phyloP scores from a whole-genome alignment of 2,329 filamentous ascomycete genomes.

The Sporothrix curviconia region DNA sequence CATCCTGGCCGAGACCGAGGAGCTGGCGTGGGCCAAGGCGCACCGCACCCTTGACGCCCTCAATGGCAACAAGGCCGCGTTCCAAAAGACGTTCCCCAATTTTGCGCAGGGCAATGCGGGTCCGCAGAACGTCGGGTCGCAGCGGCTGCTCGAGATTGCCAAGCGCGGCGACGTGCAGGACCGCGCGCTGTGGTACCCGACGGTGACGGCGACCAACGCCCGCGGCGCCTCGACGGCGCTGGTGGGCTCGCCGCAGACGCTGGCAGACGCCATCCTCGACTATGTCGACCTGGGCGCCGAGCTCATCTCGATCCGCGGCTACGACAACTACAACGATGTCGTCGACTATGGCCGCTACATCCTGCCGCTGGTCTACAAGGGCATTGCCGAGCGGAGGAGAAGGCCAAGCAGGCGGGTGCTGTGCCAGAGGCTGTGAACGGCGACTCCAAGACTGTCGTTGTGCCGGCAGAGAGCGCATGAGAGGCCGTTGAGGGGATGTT shows the following conservation, averaged over 20 bases:
- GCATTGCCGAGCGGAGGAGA: slow-evolving; percentile 23
- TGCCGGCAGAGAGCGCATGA: background rate
- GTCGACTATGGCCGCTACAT: slow-evolving; percentile 54
- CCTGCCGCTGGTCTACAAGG: slow-evolving; percentile 42
- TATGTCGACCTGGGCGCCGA: slow-evolving; percentile 48
- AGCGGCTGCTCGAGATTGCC: slow-evolving; percentile 53
- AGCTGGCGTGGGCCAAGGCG: slow-evolving; percentile 56
- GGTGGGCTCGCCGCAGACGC: slow-evolving; percentile 47
- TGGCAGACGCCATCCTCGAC: slow-evolving; percentile 48
- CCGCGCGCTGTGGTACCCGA: slow-evolving; percentile 57
- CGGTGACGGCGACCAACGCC: slow-evolving; percentile 54
- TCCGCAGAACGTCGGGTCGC: slow-evolving; percentile 54
- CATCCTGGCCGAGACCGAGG: slow-evolving; percentile 54
- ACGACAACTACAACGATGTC: slow-evolving; percentile 54
- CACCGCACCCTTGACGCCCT: slow-evolving; percentile 48
- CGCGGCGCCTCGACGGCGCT: slow-evolving; percentile 53
- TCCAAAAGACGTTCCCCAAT: slow-evolving; percentile 15
- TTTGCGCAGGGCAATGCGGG: slow-evolving; percentile 21
- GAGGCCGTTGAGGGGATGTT: no score
- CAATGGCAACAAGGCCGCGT: slow-evolving; percentile 31
- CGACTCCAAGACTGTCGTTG: background rate
- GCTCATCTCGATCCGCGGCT: slow-evolving; percentile 54
- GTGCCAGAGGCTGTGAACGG: background rate
- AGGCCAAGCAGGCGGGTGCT: background rate
- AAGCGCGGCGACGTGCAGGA: slow-evolving; percentile 51